These are phyloP conservation scores for Rhizopus arrhizus DNA, from an alignment of 371 early-diverging fungal genomes.

Conservation along the genomic window DNA sequence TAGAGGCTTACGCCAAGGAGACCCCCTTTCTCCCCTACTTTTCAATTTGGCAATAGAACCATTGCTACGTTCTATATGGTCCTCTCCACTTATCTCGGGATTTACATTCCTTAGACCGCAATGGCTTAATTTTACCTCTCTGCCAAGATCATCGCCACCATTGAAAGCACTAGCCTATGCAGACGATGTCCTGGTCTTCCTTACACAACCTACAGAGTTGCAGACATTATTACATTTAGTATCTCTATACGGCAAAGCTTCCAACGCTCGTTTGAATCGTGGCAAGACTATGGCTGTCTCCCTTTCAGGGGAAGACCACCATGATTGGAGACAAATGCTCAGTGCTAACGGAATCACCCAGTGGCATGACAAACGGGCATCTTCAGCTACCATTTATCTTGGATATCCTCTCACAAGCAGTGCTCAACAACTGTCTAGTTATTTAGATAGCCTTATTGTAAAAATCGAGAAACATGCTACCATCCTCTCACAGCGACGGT, in stretches of 20 bases:
- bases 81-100: too few relatives aligned
- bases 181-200: constrained; percentile 12
- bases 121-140: too few relatives aligned
- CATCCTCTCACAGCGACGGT: too few relatives aligned
- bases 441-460: too few relatives aligned
- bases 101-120: too few relatives aligned
- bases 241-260: not conserved
- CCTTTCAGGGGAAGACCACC: not conserved
- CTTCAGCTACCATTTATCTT: not conserved
- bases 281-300: constrained; percentile 7
- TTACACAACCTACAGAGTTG: not conserved
- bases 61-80: constrained; percentile 3
- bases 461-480: too few relatives aligned
- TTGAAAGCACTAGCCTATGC: not conserved
- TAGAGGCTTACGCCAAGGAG: constrained; percentile 15
- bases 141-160: too few relatives aligned
- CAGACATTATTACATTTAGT: not conserved
- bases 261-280: constrained; percentile 10
- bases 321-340: not conserved
- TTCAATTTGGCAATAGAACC: constrained; percentile 26
- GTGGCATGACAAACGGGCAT: not conserved
- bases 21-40: constrained; percentile 14
- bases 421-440: too few relatives aligned
- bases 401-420: not conserved
- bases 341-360: not conserved